Conservation (phyloP, 176 grass and related monocot species). For the Echinochloa phyllopogon region DNA sequence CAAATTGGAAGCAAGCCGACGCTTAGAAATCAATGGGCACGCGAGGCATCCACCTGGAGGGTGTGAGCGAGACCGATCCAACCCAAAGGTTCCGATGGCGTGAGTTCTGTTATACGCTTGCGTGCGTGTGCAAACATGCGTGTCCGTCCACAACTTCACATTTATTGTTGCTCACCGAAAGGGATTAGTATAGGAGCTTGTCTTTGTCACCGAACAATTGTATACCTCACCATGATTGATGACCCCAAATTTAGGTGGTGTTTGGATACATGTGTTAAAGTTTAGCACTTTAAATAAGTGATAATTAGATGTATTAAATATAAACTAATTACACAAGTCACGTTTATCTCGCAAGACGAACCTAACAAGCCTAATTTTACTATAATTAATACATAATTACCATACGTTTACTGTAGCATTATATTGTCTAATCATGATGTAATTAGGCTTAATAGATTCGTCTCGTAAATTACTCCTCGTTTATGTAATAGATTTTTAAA, state of each 20-base stretch:
- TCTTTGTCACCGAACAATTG: not conserved
- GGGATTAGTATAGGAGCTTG: not conserved
- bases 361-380: too few relatives aligned
- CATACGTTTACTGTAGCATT: too few relatives aligned
- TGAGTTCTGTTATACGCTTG: slow-evolving; percentile 58
- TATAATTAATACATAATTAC: too few relatives aligned
- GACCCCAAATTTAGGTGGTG: not conserved
- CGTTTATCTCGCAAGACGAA: too few relatives aligned
- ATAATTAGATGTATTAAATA: too few relatives aligned
- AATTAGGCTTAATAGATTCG: too few relatives aligned
- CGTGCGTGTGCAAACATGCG: slow-evolving; percentile 40
- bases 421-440: too few relatives aligned
- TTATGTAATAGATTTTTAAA: too few relatives aligned
- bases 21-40: slow-evolving; percentile 47
- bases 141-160: slow-evolving; percentile 30
- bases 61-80: slow-evolving; percentile 35
- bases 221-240: not conserved
- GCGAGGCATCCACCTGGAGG: slow-evolving; percentile 36
- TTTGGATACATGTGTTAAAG: too few relatives aligned
- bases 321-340: too few relatives aligned
- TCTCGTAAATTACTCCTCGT: too few relatives aligned
- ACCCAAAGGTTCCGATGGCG: slow-evolving; percentile 16
- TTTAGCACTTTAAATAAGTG: too few relatives aligned
- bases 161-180: slow-evolving; percentile 42
- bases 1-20: slow-evolving; percentile 1